Evolutionary conservation across 78 protist species (phyloP).

Genomic region (Polysphondylium violaceum): DNA sequence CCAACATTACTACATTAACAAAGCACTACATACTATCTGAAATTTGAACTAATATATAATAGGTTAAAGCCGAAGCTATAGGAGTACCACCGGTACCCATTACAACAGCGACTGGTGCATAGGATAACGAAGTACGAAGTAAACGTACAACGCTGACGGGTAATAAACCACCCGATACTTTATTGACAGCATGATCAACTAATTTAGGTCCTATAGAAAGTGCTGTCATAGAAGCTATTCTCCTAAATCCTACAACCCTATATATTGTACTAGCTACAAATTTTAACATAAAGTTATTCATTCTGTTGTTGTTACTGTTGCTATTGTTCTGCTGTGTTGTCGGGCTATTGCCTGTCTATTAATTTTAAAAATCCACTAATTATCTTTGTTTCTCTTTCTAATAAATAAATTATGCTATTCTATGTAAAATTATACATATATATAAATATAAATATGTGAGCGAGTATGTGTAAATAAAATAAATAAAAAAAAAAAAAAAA

Average conservation of each 20-base stretch:
- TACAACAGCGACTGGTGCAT: conserved; percentile 70
- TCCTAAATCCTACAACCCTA: conserved; percentile 49
- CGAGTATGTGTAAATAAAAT: too few species aligned
- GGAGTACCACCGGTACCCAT: conserved; percentile 69
- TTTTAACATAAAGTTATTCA: conserved; percentile 60
- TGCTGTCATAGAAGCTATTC: conserved; percentile 64
- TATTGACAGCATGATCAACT: conserved; percentile 55
- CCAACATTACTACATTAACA: not conserved
- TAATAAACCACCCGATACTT: conserved; percentile 31
- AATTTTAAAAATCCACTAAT: too few species aligned
- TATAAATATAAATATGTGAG: too few species aligned
- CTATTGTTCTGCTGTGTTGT: too few species aligned
- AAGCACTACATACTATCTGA: conserved; percentile 54
- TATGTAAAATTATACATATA: too few species aligned
- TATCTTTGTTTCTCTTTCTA: too few species aligned
- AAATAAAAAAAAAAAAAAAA: too few species aligned
- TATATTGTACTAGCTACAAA: conserved; percentile 44
- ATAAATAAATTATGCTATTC: too few species aligned
- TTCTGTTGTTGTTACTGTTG: too few species aligned
- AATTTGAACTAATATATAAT: conserved; percentile 60
- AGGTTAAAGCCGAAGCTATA: conserved; percentile 27
- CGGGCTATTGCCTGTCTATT: too few species aligned
- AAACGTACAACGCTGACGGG: conserved; percentile 51
- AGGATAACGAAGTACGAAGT: conserved; percentile 57
- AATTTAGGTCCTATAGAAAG: conserved; percentile 63